Evolutionary conservation across 2,329 filamentous ascomycete species (phyloP), one percentile per base, ranked within the genome.

Genomic region (Botrytis porri): DNA sequence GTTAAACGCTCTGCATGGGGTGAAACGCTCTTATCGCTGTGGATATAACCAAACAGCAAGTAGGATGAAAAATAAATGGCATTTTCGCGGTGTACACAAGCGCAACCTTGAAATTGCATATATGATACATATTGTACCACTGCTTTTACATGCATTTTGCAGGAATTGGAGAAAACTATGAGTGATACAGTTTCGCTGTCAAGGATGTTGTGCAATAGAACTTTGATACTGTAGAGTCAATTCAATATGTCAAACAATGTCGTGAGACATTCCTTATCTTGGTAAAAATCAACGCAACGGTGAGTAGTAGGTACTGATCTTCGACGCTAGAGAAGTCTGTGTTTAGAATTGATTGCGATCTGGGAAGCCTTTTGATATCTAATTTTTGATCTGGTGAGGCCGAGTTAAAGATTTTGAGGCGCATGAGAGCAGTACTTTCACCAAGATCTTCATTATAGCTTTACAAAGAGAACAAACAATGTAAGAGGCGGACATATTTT

Each of bases 241-340:
- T 67, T 22, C 14, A 25, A 37, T 67, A 67, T 67, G 48, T 57
- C 48, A 69, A 57, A 29, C 35, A 57, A 69, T 18, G 51, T 32
- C 3, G 65, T 69, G 48, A 69, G 57, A 69, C 65, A 69, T 69
- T 69, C 32, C 65, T 69, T 69, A 69, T 69, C 65, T 57, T 41
- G 25, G 29, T 10, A 0, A 18, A 35, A 57, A 32, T 57, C 25
- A 41, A 22, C 35, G 25, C 8, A 57, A 41, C 37, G 48, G 35
- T 32, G 25, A 20, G 20, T n/a, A 41, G 25, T 25, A 14, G 8
- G 8, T 20, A 25, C n/a, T 20, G 48, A 69, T 69, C 48, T 32
- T 57, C 65, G 29, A 37, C 48, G 37, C 37, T 39, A 69, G 35
- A 57, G 18, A 69, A 32, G n/a, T 32, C 39, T 41, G n/a, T 69